A percentile compares a stretch with the other conserved stretches of the same genome.
phyloP scores from a whole-genome alignment of 495 filamentous ascomycete genomes.

The Oleoguttula mirabilis region DNA sequence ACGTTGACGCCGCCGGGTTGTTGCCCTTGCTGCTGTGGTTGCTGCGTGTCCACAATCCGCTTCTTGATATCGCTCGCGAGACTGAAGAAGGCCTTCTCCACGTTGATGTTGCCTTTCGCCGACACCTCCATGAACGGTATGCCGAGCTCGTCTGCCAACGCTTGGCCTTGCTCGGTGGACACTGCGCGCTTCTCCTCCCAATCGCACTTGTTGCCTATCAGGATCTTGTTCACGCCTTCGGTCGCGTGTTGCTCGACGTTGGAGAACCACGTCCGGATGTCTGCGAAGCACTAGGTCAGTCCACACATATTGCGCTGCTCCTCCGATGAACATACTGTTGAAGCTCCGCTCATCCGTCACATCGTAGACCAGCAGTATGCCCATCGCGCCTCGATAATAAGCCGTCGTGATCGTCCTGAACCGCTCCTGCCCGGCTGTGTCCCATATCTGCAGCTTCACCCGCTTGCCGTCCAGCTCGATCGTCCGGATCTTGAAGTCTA shows the following conservation, averaged over 20 bases:
- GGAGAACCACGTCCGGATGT: slow-evolving; percentile 98
- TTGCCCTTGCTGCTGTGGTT: slow-evolving; percentile 45
- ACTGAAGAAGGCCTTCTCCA: slow-evolving; percentile 96
- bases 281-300: slow-evolving; percentile 34
- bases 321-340: slow-evolving; percentile 73
- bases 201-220: slow-evolving; percentile 99
- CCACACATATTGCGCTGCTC: background rate
- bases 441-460: slow-evolving; percentile 98
- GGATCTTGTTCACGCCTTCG: slow-evolving; percentile 98
- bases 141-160: slow-evolving; percentile 86
- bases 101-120: slow-evolving; percentile 98
- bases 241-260: slow-evolving; percentile 99
- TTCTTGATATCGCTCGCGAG: slow-evolving; percentile 98
- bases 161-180: slow-evolving; percentile 83
- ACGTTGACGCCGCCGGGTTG: slow-evolving; percentile 56
- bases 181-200: slow-evolving; percentile 98
- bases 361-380: slow-evolving; percentile 95
- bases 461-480: slow-evolving; percentile 97
- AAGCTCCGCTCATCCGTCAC: slow-evolving; percentile 96
- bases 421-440: slow-evolving; percentile 93
- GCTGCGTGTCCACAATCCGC: slow-evolving; percentile 73
- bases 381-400: slow-evolving; percentile 97
- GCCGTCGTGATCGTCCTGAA: slow-evolving; percentile 98
- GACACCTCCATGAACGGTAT: slow-evolving; percentile 98
- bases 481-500: slow-evolving; percentile 98